A percentile compares a stretch with the other conserved stretches of the same genome.
These are phyloP conservation scores for Neonectria faginata DNA, from an alignment of 2,329 filamentous ascomycete species.

Conservation along the genomic window DNA sequence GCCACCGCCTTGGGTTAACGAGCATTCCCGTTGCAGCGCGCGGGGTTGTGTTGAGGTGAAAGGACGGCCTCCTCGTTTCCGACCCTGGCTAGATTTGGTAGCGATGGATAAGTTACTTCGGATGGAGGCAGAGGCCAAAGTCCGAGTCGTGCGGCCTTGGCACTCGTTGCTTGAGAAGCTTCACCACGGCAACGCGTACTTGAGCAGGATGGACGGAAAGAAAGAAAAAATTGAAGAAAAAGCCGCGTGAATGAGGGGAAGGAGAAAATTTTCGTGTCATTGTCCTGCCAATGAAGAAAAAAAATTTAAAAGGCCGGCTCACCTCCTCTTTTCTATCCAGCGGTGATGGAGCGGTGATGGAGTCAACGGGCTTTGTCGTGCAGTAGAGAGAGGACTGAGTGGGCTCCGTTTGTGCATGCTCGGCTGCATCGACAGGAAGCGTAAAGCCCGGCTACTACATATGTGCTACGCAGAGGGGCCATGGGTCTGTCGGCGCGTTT, in stretches of 20 bases:
- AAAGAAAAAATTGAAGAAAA: conserved; percentile 20
- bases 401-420: conserved; percentile 22
- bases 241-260: conserved; percentile 32
- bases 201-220: conserved; percentile 28
- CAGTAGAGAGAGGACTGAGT: conserved; percentile 29
- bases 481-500: conserved; percentile 33
- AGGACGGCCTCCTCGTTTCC: conserved; percentile 23
- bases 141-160: conserved; percentile 25
- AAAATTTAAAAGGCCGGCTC: conserved; percentile 32
- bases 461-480: conserved; percentile 28
- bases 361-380: conserved; percentile 33
- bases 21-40: conserved; percentile 3
- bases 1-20: conserved; percentile 2
- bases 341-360: conserved; percentile 36
- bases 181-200: conserved; percentile 34
- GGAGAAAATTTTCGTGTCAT: conserved; percentile 30
- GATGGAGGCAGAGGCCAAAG: conserved; percentile 32
- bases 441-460: not conserved
- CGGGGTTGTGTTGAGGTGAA: conserved; percentile 16
- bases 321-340: conserved; percentile 16
- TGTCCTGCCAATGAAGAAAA: conserved; percentile 35
- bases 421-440: conserved; percentile 21
- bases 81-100: conserved; percentile 24
- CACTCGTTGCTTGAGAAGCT: conserved; percentile 12
- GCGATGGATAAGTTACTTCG: conserved; percentile 11